A percentile compares a stretch with the other conserved stretches of the same genome.
Evolutionary conservation across 2,329 filamentous ascomycete species (phyloP).

Genomic region (Fusarium beomiforme): DNA sequence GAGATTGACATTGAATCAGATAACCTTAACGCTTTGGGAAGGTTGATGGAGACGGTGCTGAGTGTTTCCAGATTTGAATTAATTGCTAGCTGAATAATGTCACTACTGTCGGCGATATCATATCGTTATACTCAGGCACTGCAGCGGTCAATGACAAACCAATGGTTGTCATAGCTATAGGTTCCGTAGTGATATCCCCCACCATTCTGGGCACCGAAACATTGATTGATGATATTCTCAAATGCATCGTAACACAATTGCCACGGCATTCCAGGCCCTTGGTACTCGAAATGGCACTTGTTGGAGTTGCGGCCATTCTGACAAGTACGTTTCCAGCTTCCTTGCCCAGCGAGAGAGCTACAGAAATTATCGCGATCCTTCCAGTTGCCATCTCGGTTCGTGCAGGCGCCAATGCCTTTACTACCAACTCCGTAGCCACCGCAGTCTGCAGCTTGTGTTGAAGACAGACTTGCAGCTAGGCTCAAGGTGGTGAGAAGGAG

Average conservation of each 20-base stretch:
- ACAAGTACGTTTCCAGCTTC: neutral
- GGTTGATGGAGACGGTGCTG: neutral
- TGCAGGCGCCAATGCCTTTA: neutral
- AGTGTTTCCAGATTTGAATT: neutral
- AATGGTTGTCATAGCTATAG: no score
- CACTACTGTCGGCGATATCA: neutral
- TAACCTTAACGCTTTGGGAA: neutral
- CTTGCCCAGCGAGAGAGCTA: rapidly evolving
- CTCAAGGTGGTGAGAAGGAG: neutral
- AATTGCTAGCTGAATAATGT: neutral
- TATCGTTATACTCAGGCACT: neutral
- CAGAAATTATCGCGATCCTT: neutral
- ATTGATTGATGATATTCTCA: neutral
- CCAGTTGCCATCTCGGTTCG: neutral
- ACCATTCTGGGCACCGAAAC: neutral
- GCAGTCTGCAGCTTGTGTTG: neutral
- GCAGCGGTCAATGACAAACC: neutral
- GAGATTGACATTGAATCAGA: neutral
- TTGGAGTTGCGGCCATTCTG: neutral
- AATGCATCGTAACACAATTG: neutral
- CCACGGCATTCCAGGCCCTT: neutral
- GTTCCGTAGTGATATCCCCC: neutral
- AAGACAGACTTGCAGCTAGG: neutral
- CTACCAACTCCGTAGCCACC: neutral
- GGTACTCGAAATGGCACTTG: neutral